Percentiles rank a stretch among this genome's conserved stretches.
phyloP scores from a whole-genome alignment of 805 yeast species.

The Metschnikowia aberdeeniae region DNA sequence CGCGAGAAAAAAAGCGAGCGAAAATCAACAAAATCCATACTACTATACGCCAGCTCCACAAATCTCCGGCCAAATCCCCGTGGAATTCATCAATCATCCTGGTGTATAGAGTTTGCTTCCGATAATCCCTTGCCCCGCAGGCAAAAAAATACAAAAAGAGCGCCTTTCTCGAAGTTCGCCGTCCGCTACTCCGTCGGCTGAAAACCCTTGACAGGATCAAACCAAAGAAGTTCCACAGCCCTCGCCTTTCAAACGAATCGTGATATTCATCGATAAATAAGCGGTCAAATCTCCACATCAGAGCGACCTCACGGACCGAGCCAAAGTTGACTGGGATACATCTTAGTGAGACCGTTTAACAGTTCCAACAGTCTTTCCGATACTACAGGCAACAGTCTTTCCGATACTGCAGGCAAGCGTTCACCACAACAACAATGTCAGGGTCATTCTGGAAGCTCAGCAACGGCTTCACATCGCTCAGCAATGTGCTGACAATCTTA shows the following conservation, averaged over 20 bases:
- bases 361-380: too few relatives aligned
- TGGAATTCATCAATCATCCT: not conserved
- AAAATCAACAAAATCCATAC: slow-evolving; percentile 2
- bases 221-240: too few relatives aligned
- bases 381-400: too few relatives aligned
- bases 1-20: slow-evolving; percentile 5
- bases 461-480: slow-evolving; percentile 42
- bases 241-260: too few relatives aligned
- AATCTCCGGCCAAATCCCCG: not conserved
- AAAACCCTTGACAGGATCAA: too few relatives aligned
- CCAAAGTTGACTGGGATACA: too few relatives aligned
- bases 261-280: too few relatives aligned
- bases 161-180: not conserved
- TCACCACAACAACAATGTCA: slow-evolving; percentile 29
- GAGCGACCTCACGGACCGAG: too few relatives aligned
- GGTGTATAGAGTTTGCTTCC: slow-evolving; percentile 1
- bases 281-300: too few relatives aligned
- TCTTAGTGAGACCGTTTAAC: too few relatives aligned
- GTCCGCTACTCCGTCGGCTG: not conserved
- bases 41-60: slow-evolving; percentile 1
- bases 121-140: not conserved
- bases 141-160: not conserved
- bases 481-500: slow-evolving; percentile 37
- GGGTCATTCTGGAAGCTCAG: slow-evolving; percentile 47
- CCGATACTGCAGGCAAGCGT: too few relatives aligned